Percentiles rank a stretch among this genome's conserved stretches.
These are phyloP conservation scores for Fraxinus velutina DNA, from an alignment of 305 asterid species.

Conservation along the genomic window DNA sequence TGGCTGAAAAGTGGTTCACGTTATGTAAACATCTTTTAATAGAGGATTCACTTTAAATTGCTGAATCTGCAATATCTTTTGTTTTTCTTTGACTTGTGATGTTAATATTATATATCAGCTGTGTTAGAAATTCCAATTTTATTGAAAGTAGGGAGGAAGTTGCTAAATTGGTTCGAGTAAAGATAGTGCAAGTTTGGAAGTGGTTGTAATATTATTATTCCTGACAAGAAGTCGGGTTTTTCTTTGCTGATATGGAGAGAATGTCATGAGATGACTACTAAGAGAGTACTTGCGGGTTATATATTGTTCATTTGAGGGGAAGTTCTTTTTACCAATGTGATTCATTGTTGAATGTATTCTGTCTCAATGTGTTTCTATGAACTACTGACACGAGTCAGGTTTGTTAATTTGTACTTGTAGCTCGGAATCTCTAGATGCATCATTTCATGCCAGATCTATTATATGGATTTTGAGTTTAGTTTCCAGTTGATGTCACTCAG, in stretches of 20 bases:
- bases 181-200: neutral
- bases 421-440: neutral
- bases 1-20: slow-evolving; percentile 11
- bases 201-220: neutral
- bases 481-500: neutral
- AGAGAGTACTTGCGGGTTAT: neutral
- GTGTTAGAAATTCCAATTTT: neutral
- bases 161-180: neutral
- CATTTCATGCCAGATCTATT: neutral
- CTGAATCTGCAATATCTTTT: neutral
- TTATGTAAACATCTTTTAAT: slow-evolving; percentile 6
- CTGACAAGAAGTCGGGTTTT: neutral
- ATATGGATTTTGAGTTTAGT: neutral
- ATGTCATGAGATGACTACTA: neutral
- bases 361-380: neutral
- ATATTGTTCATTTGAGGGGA: neutral
- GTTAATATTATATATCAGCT: neutral
- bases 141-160: neutral
- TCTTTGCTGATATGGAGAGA: neutral
- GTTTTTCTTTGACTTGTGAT: neutral
- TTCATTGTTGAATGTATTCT: neutral
- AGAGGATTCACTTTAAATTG: neutral
- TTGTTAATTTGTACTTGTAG: neutral
- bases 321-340: neutral
- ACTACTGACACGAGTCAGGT: neutral